Conservation (phyloP, 2,329 filamentous ascomycete species). For the Daldinia sp. region DNA sequence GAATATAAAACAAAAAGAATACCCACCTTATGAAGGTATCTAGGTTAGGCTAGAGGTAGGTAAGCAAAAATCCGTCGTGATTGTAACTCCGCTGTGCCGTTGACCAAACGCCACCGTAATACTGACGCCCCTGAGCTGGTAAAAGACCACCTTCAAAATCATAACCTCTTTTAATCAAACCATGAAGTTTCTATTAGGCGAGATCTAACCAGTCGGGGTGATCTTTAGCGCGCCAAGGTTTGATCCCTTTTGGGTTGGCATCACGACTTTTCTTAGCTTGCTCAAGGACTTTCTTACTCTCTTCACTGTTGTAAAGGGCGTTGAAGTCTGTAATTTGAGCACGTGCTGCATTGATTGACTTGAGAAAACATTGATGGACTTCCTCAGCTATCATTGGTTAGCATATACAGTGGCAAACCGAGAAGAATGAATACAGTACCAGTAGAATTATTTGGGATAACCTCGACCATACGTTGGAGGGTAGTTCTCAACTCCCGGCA, state of each 20-base stretch:
- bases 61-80: neutral
- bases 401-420: neutral
- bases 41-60: neutral
- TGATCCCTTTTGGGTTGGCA: constrained; percentile 64
- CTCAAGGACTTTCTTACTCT: constrained; percentile 59
- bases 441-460: constrained; percentile 59
- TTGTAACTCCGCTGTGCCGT: neutral
- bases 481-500: constrained; percentile 58
- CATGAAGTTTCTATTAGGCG: constrained; percentile 8
- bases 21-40: too few relatives aligned
- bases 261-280: constrained; percentile 62
- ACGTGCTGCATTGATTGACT: constrained; percentile 57
- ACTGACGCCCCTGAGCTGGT: neutral
- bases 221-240: constrained; percentile 65
- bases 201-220: constrained; percentile 65
- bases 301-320: constrained; percentile 56
- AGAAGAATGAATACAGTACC: constrained; percentile 50
- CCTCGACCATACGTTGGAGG: constrained; percentile 60
- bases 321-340: constrained; percentile 62
- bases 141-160: neutral
- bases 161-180: neutral
- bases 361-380: constrained; percentile 57
- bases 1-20: too few relatives aligned
- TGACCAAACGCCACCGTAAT: neutral
- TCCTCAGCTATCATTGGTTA: constrained; percentile 56